phyloP scores from a whole-genome alignment of 2,329 filamentous ascomycete species.

The Colletotrichum orbiculare region DNA sequence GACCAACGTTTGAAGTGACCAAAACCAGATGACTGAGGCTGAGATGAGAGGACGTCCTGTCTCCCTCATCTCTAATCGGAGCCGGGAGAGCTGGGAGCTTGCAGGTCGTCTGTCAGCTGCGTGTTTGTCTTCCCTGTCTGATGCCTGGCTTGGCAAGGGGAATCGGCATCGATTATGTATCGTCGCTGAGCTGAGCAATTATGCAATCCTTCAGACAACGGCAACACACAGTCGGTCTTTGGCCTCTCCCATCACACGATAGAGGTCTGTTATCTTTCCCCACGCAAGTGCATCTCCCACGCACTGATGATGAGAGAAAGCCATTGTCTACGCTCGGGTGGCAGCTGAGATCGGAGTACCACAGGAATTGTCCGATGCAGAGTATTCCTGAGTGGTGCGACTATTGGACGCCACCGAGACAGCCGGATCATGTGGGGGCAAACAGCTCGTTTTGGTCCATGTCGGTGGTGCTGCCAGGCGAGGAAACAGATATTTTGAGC shows the following conservation, averaged over 20 bases:
- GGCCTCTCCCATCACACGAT: constrained; percentile 9
- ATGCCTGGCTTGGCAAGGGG: constrained; percentile 21
- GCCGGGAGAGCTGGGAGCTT: neutral
- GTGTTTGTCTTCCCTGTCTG: constrained; percentile 9
- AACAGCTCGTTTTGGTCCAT: neutral
- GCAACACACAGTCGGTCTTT: too few species aligned
- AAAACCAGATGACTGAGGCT: constrained; percentile 19
- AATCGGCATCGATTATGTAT: constrained; percentile 11
- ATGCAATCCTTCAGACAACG: too few species aligned
- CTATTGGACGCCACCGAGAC: constrained; percentile 31
- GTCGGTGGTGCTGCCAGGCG: neutral
- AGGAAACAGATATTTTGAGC: neutral
- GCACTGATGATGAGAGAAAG: constrained; percentile 19
- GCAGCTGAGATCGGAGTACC: constrained; percentile 28
- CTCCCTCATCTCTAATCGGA: constrained; percentile 7
- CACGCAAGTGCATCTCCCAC: neutral
- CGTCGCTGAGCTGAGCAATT: constrained; percentile 6
- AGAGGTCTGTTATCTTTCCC: constrained; percentile 17
- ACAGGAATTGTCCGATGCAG: constrained; percentile 28
- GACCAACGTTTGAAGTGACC: neutral
- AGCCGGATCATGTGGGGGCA: constrained; percentile 19
- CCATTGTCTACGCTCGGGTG: constrained; percentile 20
- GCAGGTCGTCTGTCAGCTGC: constrained; percentile 5
- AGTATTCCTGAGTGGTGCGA: neutral
- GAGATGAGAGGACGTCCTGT: constrained; percentile 6